phyloP scores from a whole-genome alignment of 371 early-diverging fungal genomes.

The Rhizomucor pusillus region DNA sequence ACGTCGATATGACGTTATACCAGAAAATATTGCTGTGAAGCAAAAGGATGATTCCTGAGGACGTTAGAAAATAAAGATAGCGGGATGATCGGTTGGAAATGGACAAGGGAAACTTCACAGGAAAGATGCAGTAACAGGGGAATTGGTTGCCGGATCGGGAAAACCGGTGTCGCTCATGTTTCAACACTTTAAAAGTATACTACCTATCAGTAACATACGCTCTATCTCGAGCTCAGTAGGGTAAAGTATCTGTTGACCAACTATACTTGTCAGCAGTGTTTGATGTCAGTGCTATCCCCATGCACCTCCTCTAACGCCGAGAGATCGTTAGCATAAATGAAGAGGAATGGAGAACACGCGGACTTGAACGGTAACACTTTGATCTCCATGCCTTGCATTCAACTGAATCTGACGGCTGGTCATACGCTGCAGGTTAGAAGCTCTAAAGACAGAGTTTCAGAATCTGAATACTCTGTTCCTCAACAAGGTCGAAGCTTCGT shows the following conservation, averaged over 20 bases:
- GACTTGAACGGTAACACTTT: constrained; percentile 17
- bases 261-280: neutral
- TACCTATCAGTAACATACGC: constrained; percentile 38
- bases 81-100: no score
- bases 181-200: constrained; percentile 45
- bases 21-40: no score
- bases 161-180: constrained; percentile 23
- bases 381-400: neutral
- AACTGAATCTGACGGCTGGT: constrained; percentile 8
- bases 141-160: no score
- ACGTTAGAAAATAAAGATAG: no score
- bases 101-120: no score
- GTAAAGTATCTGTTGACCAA: constrained; percentile 10
- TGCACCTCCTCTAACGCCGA: neutral
- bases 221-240: constrained; percentile 37
- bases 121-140: no score
- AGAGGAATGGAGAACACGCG: constrained; percentile 26
- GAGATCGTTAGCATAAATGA: constrained; percentile 19
- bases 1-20: no score
- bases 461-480: constrained; percentile 25
- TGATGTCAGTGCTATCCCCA: no score
- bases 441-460: constrained; percentile 29
- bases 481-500: constrained; percentile 21
- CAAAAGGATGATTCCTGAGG: no score
- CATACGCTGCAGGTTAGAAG: constrained; percentile 19